These are phyloP conservation scores for Linaria vulgaris DNA, from an alignment of 257 asterid genomes.

Conservation along the genomic window DNA sequence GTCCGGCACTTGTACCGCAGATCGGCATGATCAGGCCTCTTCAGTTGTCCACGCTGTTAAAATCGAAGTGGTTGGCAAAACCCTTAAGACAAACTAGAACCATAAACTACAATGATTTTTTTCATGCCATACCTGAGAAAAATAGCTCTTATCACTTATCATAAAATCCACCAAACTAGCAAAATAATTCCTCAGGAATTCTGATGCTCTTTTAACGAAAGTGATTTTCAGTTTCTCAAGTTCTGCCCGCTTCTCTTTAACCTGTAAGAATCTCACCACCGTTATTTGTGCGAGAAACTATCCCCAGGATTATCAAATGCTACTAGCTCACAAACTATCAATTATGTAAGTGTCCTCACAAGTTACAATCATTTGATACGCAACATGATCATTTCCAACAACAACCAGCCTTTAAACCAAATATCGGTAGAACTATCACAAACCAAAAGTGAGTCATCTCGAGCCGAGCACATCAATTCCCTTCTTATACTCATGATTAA, in stretches of 20 bases:
- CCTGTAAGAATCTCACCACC: constrained; percentile 50
- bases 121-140: constrained; percentile 78
- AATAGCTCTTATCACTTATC: constrained; percentile 90
- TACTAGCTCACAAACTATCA: constrained; percentile 4
- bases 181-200: constrained; percentile 83
- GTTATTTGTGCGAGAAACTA: constrained; percentile 10
- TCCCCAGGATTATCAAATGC: constrained; percentile 15
- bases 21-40: constrained; percentile 98
- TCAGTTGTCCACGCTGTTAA: constrained; percentile 88
- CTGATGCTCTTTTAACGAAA: constrained; percentile 89
- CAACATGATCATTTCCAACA: too few species aligned
- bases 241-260: constrained; percentile 84
- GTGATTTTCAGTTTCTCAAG: constrained; percentile 68
- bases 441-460: too few species aligned
- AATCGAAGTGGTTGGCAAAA: constrained; percentile 31
- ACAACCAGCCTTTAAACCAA: too few species aligned
- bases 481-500: too few species aligned
- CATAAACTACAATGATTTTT: not conserved
- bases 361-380: not conserved
- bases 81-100: too few species aligned
- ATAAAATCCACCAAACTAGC: constrained; percentile 96
- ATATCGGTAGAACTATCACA: too few species aligned
- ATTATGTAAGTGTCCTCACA: constrained; percentile 8
- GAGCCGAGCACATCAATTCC: too few species aligned
- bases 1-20: constrained; percentile 93